Percentiles rank a stretch among this genome's conserved stretches.
These are phyloP conservation scores for Melanomma pulvis-pyrius DNA, from an alignment of 495 filamentous ascomycete species.

Conservation along the genomic window DNA sequence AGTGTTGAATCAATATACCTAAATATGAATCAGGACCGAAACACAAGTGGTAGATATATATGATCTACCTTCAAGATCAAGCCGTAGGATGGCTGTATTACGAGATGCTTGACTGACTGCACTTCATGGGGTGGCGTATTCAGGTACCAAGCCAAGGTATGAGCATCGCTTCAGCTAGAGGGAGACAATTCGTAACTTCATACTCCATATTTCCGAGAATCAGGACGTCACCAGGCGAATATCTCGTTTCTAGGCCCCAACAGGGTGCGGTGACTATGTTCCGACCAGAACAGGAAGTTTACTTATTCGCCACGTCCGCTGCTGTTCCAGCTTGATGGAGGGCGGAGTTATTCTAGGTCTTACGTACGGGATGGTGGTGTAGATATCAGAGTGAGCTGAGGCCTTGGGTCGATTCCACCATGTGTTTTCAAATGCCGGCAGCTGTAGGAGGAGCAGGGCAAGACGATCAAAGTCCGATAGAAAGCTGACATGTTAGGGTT, in stretches of 20 bases:
- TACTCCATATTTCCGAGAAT: conserved; percentile 4
- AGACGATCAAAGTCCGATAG: background rate
- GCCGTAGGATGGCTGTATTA: background rate
- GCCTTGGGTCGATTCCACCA: conserved; percentile 1
- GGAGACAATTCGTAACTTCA: conserved; percentile 7
- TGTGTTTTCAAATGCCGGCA: conserved; percentile 3
- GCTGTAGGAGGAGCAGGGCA: conserved; percentile 6
- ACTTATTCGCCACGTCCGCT: background rate
- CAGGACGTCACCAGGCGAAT: background rate
- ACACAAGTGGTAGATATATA: conserved; percentile 15
- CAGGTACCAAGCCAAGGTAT: background rate
- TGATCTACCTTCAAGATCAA: background rate
- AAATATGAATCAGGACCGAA: background rate
- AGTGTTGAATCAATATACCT: background rate
- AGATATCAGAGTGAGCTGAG: conserved; percentile 27
- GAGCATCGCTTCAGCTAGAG: conserved; percentile 3
- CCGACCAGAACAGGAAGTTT: background rate
- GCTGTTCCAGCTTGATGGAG: conserved; percentile 14
- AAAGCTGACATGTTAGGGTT: conserved; percentile 11
- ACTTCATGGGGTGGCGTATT: conserved; percentile 4
- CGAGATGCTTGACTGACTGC: background rate
- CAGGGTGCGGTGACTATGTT: background rate
- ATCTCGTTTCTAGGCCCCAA: background rate
- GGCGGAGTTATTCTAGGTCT: conserved; percentile 19
- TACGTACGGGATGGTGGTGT: conserved; percentile 27